Base-by-base conservation (phyloP, 2,329 filamentous ascomycete species). In the Bipolaris bicolor region DNA sequence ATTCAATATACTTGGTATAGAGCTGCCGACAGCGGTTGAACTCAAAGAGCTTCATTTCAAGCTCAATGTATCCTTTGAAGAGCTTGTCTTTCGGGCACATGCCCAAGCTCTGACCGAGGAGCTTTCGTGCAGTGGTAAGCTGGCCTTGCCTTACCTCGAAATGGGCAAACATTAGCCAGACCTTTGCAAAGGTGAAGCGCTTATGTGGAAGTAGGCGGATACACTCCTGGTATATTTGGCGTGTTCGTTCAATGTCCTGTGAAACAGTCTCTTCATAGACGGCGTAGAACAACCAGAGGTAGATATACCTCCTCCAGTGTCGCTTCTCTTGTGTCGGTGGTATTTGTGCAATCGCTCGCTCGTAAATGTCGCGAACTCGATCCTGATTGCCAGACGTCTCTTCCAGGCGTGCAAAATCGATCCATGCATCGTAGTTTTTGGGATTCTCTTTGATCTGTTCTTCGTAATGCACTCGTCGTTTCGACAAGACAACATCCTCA, bases 381-480 rank as follows among this genome's bases (percentile, higher is more conserved):
- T 96, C 92, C 0, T 86, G 79, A 72, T 97, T 90, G 7, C 91
- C 90, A 1, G 91, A 88, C 0, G 87, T 86, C 77, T 99, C 95
- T 76, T 99, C 95, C 6, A 99, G 80, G 7, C 91, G 86, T 24
- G 93, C 92, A 76, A 94, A 97, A 77, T 98, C 95, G 67, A 99
- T 94, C 95, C 95, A 99, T 11, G 88, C 86, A 72, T 99, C 95
- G 80, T 99, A 99, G 77, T 97, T 97, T 71, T 96, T 95, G 1
- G 93, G 87, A 70, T 97, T 98, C 72, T 96, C 90, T 70, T 92
- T 94, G 64, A 98, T 86, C 71, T 95, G 90, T 66, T 97, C 92
- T 77, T 99, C 95, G 77, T 99, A 99, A 61, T 95, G 88, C 16
- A 96, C 90, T 68, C 95, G 84, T 65, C 95, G 86, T 76, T 99